Percentiles rank a stretch among this genome's conserved stretches.
phyloP scores from a whole-genome alignment of 495 filamentous ascomycete genomes.

The Opeltia flavorubescens region DNA sequence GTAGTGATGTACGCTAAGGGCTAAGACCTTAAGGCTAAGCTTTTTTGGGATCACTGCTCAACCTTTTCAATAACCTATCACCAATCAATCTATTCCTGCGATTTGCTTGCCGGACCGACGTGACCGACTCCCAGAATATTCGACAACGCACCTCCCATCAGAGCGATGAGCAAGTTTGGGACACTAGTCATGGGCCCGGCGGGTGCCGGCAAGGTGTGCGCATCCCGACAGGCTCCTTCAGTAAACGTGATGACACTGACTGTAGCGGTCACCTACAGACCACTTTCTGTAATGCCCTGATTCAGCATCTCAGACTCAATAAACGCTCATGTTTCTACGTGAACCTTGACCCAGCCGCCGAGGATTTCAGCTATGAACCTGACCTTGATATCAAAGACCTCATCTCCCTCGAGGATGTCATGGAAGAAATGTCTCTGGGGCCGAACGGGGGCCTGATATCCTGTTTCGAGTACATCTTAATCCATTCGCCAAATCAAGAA shows the following conservation, averaged over 20 bases:
- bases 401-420: slow-evolving; percentile 92
- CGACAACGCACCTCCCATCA: not conserved
- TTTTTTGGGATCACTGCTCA: too few species aligned
- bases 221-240: not conserved
- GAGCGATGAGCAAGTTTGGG: slow-evolving; percentile 79
- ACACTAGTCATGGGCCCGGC: slow-evolving; percentile 90
- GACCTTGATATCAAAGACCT: slow-evolving; percentile 96
- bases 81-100: too few species aligned
- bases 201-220: slow-evolving; percentile 64
- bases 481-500: not conserved
- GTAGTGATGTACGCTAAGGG: too few species aligned
- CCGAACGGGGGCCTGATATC: slow-evolving; percentile 95
- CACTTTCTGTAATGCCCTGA: slow-evolving; percentile 86
- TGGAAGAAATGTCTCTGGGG: slow-evolving; percentile 89
- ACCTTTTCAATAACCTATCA: too few species aligned
- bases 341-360: slow-evolving; percentile 93
- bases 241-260: not conserved
- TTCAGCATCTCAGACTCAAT: slow-evolving; percentile 79
- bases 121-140: too few species aligned
- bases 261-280: slow-evolving; percentile 37
- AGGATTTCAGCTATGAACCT: slow-evolving; percentile 78
- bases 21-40: too few species aligned
- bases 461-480: slow-evolving; percentile 61
- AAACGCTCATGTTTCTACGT: slow-evolving; percentile 90
- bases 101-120: too few species aligned